These are phyloP conservation scores for Suillus brevipes DNA, from an alignment of 768 basidiomycete species.

Conservation along the genomic window DNA sequence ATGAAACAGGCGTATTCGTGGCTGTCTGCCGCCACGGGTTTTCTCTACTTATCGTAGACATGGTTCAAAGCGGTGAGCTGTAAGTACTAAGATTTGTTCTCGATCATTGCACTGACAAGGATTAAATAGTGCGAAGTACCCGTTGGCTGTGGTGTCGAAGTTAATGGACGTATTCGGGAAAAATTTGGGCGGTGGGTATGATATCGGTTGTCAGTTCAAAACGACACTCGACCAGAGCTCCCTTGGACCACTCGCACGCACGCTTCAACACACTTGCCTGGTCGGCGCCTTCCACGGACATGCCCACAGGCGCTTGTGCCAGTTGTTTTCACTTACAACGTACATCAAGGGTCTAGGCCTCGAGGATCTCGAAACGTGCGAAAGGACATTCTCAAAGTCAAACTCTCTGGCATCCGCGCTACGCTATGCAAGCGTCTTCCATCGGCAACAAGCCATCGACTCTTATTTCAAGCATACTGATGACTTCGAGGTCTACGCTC, in stretches of 20 bases:
- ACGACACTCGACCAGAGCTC: background rate
- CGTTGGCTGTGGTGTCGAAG: background rate
- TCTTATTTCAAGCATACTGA: background rate
- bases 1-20: background rate
- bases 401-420: background rate
- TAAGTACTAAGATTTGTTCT: background rate
- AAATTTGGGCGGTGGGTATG: background rate
- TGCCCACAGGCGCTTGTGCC: background rate
- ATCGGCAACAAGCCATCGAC: background rate
- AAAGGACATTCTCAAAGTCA: background rate
- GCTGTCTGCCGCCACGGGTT: background rate
- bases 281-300: background rate
- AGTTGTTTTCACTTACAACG: background rate
- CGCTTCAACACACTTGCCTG: background rate
- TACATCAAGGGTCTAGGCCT: background rate
- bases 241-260: background rate
- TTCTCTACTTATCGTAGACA: background rate
- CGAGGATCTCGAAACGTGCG: background rate
- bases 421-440: background rate
- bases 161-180: background rate
- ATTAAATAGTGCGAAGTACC: background rate
- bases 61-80: background rate
- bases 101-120: background rate
- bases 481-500: background rate
- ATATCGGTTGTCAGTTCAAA: background rate